Conservation (phyloP, 495 filamentous ascomycete genomes). For the Xylaria flabelliformis region DNA sequence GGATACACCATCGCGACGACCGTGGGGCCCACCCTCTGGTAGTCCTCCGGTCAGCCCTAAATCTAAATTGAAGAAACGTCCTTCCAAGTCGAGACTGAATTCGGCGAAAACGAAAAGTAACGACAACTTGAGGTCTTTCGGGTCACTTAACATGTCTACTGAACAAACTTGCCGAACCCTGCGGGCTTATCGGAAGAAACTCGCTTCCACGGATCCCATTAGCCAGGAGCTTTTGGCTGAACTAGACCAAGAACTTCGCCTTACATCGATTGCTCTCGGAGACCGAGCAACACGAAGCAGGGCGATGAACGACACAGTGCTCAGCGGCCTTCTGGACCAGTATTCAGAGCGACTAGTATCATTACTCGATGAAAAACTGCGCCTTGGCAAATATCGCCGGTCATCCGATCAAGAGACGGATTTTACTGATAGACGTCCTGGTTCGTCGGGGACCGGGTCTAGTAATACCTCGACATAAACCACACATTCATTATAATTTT, state of each 20-base stretch:
- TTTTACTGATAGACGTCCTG: constrained; percentile 36
- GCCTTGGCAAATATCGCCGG: constrained; percentile 41
- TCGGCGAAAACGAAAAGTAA: constrained; percentile 58
- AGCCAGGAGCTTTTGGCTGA: constrained; percentile 71
- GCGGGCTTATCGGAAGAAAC: constrained; percentile 81
- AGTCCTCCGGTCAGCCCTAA: constrained; percentile 57
- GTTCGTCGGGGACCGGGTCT: constrained; percentile 38
- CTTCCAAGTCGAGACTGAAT: constrained; percentile 65
- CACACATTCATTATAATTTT: constrained; percentile 32
- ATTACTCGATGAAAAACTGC: constrained; percentile 74
- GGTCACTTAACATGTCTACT: constrained; percentile 73
- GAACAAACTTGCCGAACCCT: constrained; percentile 82
- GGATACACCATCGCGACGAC: constrained; percentile 49
- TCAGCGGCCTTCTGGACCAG: constrained; percentile 70
- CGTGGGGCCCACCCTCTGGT: constrained; percentile 44
- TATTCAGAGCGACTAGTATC: constrained; percentile 73
- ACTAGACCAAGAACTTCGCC: constrained; percentile 77
- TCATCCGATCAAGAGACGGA: constrained; percentile 39
- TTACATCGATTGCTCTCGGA: constrained; percentile 73
- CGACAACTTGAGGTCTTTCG: constrained; percentile 59
- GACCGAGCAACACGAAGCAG: constrained; percentile 61
- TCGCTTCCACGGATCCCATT: constrained; percentile 68
- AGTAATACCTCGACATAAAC: constrained; percentile 34
- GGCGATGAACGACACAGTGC: constrained; percentile 61
- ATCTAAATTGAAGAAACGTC: constrained; percentile 51